Percentiles rank a stretch among this genome's conserved stretches.
phyloP scores from a whole-genome alignment of 768 basidiomycete genomes.

The Lactifluus rugatus region DNA sequence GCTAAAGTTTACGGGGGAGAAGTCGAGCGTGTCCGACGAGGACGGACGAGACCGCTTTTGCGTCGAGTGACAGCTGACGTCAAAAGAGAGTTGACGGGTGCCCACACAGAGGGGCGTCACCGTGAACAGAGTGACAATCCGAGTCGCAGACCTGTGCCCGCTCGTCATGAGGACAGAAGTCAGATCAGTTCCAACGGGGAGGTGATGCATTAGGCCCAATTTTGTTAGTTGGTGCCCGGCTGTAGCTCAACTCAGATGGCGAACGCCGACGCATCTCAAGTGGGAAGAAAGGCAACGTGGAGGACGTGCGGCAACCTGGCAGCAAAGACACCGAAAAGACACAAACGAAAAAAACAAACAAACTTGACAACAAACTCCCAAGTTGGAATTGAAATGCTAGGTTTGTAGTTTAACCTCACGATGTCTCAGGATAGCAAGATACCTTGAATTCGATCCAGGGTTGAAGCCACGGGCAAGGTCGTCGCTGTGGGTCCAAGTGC shows the following conservation, averaged over 20 bases:
- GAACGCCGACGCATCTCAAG: conserved; percentile 2
- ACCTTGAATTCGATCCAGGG: neutral
- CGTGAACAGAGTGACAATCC: neutral
- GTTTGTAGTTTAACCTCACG: neutral
- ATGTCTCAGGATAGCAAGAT: no score
- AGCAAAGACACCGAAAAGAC: neutral
- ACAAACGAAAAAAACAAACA: neutral
- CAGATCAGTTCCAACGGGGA: conserved; percentile 1
- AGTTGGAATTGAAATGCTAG: neutral
- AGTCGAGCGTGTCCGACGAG: conserved; percentile 4
- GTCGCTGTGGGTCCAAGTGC: neutral
- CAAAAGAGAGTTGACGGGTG: conserved; percentile 1
- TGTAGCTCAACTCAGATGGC: neutral
- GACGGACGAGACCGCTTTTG: neutral
- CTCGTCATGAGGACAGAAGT: neutral
- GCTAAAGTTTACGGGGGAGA: neutral
- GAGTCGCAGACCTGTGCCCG: neutral
- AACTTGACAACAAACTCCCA: neutral
- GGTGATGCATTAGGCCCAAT: neutral
- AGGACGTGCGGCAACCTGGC: conserved; percentile 12
- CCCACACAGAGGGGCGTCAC: neutral
- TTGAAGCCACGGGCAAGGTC: neutral
- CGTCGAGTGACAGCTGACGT: neutral
- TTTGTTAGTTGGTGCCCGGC: conserved; percentile 10
- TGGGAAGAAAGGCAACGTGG: conserved; percentile 9